Evolutionary conservation across 2,329 filamentous ascomycete species (phyloP).

Genomic region (Hymenotorrendiella dingleyae): DNA sequence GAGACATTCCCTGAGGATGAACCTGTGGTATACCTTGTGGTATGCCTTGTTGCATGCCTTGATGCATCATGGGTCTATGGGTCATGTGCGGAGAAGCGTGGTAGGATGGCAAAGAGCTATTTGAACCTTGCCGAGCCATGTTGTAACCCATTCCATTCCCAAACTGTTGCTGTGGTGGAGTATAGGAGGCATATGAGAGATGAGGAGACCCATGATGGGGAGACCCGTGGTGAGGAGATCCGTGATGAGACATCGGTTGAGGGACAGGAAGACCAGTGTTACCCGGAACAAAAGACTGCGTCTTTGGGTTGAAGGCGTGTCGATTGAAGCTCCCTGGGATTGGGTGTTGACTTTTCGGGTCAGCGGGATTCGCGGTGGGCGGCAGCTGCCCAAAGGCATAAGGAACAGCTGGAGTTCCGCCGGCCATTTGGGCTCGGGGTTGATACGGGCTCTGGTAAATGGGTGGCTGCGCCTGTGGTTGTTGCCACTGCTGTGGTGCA

Average conservation of each 20-base stretch:
- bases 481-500: conserved; percentile 27
- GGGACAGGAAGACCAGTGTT: conserved; percentile 45
- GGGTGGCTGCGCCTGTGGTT: conserved; percentile 12
- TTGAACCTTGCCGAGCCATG: conserved; percentile 32
- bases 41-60: conserved; percentile 24
- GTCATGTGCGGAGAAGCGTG: conserved; percentile 32
- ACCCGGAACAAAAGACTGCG: conserved; percentile 79
- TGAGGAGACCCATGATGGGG: conserved; percentile 34
- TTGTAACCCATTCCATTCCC: conserved; percentile 30
- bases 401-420: conserved; percentile 36
- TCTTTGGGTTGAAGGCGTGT: conserved; percentile 89
- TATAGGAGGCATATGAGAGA: conserved; percentile 36
- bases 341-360: conserved; percentile 71
- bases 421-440: conserved; percentile 19
- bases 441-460: conserved; percentile 28
- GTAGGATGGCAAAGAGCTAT: conserved; percentile 32
- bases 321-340: conserved; percentile 80
- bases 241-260: conserved; percentile 30
- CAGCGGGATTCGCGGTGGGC: conserved; percentile 61
- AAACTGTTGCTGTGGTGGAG: conserved; percentile 29
- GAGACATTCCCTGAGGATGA: conserved; percentile 22
- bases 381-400: conserved; percentile 80
- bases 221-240: conserved; percentile 28
- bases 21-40: conserved; percentile 24
- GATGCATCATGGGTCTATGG: conserved; percentile 31